phyloP scores from a whole-genome alignment of 2,329 filamentous ascomycete species.

The Penicillium sp. region DNA sequence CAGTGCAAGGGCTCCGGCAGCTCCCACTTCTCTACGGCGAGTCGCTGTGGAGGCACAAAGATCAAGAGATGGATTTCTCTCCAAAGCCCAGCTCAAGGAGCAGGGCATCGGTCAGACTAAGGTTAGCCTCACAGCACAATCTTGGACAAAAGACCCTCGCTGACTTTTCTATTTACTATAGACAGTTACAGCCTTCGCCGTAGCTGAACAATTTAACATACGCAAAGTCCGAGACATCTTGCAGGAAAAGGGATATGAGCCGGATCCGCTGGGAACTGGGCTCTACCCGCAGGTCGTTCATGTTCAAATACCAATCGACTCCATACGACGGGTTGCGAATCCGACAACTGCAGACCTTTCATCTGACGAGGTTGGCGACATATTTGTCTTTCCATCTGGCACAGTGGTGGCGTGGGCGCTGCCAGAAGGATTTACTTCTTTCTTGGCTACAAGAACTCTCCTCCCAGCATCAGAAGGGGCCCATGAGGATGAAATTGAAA shows the following conservation, averaged over 20 bases:
- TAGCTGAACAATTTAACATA: conserved; percentile 69
- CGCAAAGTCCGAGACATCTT: conserved; percentile 61
- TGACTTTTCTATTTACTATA: conserved; percentile 26
- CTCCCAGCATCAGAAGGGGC: conserved; percentile 76
- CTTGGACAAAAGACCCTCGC: background rate
- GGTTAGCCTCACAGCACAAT: conserved; percentile 23
- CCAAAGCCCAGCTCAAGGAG: conserved; percentile 46
- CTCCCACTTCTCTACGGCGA: conserved; percentile 77
- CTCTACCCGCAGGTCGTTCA: conserved; percentile 70
- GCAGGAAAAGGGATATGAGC: conserved; percentile 61
- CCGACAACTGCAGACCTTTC: conserved; percentile 43
- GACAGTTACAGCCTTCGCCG: conserved; percentile 67
- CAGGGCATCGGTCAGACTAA: conserved; percentile 43
- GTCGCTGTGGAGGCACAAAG: conserved; percentile 84
- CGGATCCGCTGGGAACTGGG: conserved; percentile 66
- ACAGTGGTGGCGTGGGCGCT: conserved; percentile 93
- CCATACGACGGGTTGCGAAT: conserved; percentile 49
- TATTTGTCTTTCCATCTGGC: conserved; percentile 95
- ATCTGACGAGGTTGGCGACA: conserved; percentile 68
- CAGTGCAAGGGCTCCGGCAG: conserved; percentile 53
- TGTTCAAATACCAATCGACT: conserved; percentile 55
- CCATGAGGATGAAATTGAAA: conserved; percentile 74
- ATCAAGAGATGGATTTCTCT: conserved; percentile 57
- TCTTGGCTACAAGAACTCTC: conserved; percentile 72
- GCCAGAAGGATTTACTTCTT: conserved; percentile 71